Percentiles rank a stretch among this genome's conserved stretches.
Conservation (phyloP, 257 asterid species). For the Solanum sejunctum region DNA sequence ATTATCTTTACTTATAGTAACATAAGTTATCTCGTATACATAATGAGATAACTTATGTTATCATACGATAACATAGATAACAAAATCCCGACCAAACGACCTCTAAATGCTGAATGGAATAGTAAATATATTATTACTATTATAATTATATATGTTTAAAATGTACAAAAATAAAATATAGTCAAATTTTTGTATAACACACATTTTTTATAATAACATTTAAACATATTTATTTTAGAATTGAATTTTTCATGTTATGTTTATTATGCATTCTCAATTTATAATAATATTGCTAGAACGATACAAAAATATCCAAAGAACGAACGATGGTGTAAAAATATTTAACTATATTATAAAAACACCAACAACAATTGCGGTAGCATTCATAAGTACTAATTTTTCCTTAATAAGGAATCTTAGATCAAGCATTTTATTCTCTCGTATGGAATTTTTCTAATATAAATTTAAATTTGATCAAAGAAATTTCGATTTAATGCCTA, state of each 20-base stretch:
- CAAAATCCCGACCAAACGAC: too few species aligned
- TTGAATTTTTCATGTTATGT: too few species aligned
- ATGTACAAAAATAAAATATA: neutral
- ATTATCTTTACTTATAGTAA: too few species aligned
- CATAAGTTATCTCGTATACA: too few species aligned
- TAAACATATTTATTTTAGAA: too few species aligned
- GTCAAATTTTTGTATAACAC: neutral
- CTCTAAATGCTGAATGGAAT: too few species aligned
- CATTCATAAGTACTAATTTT: accelerated
- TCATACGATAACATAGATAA: too few species aligned
- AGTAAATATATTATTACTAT: neutral
- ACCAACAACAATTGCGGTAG: neutral
- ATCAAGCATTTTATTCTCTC: neutral
- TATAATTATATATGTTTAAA: neutral
- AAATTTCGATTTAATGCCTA: too few species aligned
- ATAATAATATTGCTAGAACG: neutral
- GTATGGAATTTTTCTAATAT: neutral
- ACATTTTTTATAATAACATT: neutral
- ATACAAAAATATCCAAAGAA: neutral
- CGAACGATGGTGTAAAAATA: neutral
- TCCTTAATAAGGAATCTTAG: too few species aligned
- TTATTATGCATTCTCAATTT: neutral
- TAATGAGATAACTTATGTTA: too few species aligned
- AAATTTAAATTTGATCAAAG: neutral
- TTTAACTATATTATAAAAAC: neutral